Evolutionary conservation across 2,329 filamentous ascomycete species (phyloP), one percentile per base, ranked within the genome.

Genomic region (Colletotrichum lupini): DNA sequence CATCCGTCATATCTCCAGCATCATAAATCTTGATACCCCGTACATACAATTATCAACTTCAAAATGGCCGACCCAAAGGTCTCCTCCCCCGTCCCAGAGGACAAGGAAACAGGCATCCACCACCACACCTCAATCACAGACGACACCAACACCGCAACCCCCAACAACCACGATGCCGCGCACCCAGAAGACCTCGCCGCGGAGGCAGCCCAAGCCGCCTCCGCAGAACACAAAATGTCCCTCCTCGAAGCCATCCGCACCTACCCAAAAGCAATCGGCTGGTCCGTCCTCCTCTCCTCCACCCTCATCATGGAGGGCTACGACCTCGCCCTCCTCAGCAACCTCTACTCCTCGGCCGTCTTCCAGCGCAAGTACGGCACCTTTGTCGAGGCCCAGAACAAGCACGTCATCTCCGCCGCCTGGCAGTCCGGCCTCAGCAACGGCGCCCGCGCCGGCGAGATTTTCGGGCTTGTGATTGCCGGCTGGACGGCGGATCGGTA

Each of bases 341-440:
- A 85, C 57, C 81, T 89, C 52, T 89, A 87, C 75, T 86, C 84
- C 6, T 87, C 85, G 28, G 83, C 79, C 0, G 82, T 76, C 56
- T 88, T 85, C 76, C 85, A 83, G 74, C 69, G 81, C 74, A 87
- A 83, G 74, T 90, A 85, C 72, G 87, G 87, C n/a, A 74, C 80
- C 0, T 81, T 79, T 28, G 77, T 80, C 52, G 65, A 70, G 12
- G 74, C 75, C 1, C 79, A 80, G 3, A 82, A 80, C 1, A 83
- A 82, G 32, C 88, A 87, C 68, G 81, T 85, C 46, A 81, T 91
- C 28, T 85, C 86, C 1, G 86, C 88, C 0, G 82, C 85, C 0
- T 92, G 90, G 90, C 89, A 91, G 78, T 86, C 87, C 0, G 89
- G 85, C 0, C 77, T 92, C 3, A 86, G 84, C 7, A 90, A 90